A percentile compares a stretch with the other conserved stretches of the same genome.
These are phyloP conservation scores for Fremontodendron californicum DNA, from an alignment of 345 rosid species.

Conservation along the genomic window DNA sequence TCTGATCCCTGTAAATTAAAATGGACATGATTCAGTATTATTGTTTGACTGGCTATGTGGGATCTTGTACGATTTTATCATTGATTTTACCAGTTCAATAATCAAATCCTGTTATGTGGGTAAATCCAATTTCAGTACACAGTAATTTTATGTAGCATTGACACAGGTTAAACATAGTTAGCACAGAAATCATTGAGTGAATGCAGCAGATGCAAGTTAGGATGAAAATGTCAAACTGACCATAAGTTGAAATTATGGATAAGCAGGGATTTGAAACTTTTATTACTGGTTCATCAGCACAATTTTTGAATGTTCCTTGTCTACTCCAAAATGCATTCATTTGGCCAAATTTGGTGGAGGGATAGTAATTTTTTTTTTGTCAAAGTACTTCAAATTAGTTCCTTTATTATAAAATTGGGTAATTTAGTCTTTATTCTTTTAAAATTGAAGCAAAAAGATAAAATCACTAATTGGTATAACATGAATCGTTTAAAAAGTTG, in stretches of 20 bases:
- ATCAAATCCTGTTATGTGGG: background rate
- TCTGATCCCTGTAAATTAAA: slow-evolving; percentile 23
- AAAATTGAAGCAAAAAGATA: no score
- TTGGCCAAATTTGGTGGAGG: background rate
- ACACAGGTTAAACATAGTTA: no score
- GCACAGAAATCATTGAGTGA: no score
- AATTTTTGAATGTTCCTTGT: background rate
- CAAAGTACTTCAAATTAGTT: no score
- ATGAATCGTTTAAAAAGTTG: no score
- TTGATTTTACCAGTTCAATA: slow-evolving; percentile 1
- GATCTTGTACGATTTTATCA: slow-evolving; percentile 9
- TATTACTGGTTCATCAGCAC: background rate
- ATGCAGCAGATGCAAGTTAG: no score
- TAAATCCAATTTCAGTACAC: background rate
- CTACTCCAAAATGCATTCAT: background rate
- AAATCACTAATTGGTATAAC: no score
- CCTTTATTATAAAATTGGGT: no score
- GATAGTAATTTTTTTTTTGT: no score
- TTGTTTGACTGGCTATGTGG: background rate
- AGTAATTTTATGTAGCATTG: no score
- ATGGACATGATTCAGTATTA: background rate
- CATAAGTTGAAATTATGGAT: background rate
- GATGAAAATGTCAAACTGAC: background rate
- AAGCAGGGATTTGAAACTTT: background rate
- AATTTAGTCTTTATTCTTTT: no score